Conservation (phyloP, 163 green algal genomes). For the Trebouxiophyceae sp. region DNA sequence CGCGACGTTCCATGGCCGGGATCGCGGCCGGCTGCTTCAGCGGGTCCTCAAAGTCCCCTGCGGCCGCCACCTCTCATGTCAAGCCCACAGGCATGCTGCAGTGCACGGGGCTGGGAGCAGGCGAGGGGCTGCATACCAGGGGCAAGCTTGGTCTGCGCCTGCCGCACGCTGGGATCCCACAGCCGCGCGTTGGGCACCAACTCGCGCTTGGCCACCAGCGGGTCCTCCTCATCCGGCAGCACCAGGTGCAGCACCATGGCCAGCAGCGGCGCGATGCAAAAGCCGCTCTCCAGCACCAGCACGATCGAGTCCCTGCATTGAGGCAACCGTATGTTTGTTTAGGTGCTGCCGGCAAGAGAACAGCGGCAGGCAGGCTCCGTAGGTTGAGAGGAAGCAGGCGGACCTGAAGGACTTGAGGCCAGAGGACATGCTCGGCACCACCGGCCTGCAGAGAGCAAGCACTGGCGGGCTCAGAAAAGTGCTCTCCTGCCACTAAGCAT, state of each 20-base stretch:
- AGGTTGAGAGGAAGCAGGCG: background rate
- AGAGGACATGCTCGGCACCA: background rate
- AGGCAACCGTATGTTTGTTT: background rate
- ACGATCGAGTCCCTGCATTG: constrained; percentile 38
- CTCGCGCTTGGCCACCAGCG: no score
- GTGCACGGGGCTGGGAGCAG: no score
- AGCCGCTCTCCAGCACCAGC: constrained; percentile 40
- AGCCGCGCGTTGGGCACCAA: no score
- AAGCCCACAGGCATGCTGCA: no score
- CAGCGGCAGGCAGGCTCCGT: background rate
- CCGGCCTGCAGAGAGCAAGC: background rate
- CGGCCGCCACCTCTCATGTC: no score
- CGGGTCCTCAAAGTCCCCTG: no score
- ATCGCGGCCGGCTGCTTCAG: no score
- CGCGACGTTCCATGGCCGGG: no score
- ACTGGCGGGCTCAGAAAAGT: background rate
- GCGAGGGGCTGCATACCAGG: no score
- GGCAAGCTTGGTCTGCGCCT: no score
- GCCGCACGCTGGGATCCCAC: no score
- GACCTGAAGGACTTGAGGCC: background rate
- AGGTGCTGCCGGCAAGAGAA: background rate
- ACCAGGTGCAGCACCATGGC: constrained; percentile 17
- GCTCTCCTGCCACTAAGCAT: constrained; percentile 14
- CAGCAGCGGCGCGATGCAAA: constrained; percentile 12
- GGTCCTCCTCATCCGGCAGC: no score